A percentile compares a stretch with the other conserved stretches of the same genome.
phyloP scores from a whole-genome alignment of 805 yeast species.

The Danielia oregonensis region DNA sequence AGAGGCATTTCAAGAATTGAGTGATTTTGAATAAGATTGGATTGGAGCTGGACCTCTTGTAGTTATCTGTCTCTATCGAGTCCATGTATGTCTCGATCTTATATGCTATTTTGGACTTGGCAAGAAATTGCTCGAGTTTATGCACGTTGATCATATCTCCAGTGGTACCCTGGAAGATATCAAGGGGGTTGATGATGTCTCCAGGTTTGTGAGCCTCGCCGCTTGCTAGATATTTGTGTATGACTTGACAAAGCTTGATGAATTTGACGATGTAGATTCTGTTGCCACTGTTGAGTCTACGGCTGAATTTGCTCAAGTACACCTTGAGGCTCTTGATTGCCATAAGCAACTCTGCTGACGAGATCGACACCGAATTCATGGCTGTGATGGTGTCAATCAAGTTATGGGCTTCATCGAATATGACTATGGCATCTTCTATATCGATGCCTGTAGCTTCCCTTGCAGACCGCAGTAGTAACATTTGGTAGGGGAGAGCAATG shows the following conservation, averaged over 20 bases:
- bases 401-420: conserved; percentile 93
- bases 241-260: conserved; percentile 48
- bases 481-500: conserved; percentile 81
- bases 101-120: conserved; percentile 71
- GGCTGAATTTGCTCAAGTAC: conserved; percentile 60
- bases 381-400: conserved; percentile 71
- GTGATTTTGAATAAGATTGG: conserved; percentile 66
- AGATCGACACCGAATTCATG: conserved; percentile 60
- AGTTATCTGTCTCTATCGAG: conserved; percentile 5
- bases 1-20: conserved; percentile 58
- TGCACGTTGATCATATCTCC: conserved; percentile 71
- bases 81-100: conserved; percentile 74
- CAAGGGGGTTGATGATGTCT: conserved; percentile 43
- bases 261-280: conserved; percentile 65
- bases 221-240: conserved; percentile 45
- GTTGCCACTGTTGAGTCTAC: conserved; percentile 66
- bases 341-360: conserved; percentile 42
- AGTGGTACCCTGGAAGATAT: conserved; percentile 55
- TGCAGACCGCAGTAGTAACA: conserved; percentile 58
- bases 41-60: conserved; percentile 22
- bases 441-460: conserved; percentile 58
- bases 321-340: conserved; percentile 47
- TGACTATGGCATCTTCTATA: conserved; percentile 60
- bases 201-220: conserved; percentile 46
- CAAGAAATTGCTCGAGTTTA: conserved; percentile 60